Evolutionary conservation across 176 grass and related monocot species (phyloP).

Genomic region (Juncus effusus): DNA sequence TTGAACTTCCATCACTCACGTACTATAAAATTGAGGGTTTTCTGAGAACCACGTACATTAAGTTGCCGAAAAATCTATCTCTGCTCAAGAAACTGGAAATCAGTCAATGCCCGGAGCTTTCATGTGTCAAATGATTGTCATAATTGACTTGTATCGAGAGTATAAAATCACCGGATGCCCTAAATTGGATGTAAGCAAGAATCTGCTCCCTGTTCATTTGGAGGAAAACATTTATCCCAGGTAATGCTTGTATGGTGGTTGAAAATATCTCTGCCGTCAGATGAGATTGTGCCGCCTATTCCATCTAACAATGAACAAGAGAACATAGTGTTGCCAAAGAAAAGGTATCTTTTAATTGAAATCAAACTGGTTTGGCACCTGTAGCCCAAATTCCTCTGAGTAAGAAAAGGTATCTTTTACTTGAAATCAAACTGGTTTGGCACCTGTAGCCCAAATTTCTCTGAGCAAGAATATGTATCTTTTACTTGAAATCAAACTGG

Average conservation of each 20-base stretch:
- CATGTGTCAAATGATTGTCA: conserved; percentile 17
- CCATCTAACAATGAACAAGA: background rate
- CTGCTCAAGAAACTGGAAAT: conserved; percentile 33
- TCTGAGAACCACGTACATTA: conserved; percentile 7
- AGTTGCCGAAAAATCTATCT: conserved; percentile 9
- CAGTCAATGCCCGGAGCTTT: conserved; percentile 20
- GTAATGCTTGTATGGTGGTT: background rate
- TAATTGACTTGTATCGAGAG: conserved; percentile 16
- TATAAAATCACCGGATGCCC: too few relatives aligned
- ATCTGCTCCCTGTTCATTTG: background rate
- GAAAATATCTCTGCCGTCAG: background rate
- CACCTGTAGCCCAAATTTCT: too few relatives aligned
- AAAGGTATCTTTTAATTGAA: background rate
- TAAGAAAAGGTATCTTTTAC: background rate
- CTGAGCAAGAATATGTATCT: background rate
- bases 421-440: too few relatives aligned
- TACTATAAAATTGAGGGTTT: conserved; percentile 29
- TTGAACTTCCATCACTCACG: conserved; percentile 23
- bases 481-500: background rate
- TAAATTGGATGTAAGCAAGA: conserved; percentile 3
- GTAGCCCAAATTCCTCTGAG: background rate
- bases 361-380: background rate
- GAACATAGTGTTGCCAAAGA: background rate
- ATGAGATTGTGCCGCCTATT: background rate
- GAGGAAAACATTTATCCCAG: background rate